Conservation (phyloP, 345 rosid species). For the Turnera subulata region DNA sequence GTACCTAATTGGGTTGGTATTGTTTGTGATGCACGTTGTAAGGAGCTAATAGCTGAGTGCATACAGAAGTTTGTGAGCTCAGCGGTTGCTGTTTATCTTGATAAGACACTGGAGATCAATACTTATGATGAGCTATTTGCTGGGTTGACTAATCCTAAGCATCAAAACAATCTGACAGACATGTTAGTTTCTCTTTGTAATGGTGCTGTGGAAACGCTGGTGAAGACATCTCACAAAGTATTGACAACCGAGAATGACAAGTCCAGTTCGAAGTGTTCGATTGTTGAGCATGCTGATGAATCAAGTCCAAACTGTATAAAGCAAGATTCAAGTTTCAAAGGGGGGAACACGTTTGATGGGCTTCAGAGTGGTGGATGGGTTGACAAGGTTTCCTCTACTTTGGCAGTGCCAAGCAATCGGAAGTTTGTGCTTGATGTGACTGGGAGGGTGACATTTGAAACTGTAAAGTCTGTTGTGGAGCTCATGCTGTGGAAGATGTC, state of each 20-base stretch:
- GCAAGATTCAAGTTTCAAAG: conserved; percentile 20
- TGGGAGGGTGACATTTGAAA: conserved; percentile 81
- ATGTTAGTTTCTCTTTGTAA: conserved; percentile 74
- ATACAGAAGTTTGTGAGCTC: conserved; percentile 80
- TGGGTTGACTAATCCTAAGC: conserved; percentile 84
- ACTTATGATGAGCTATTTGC: conserved; percentile 71
- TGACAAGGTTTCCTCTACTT: conserved; percentile 45
- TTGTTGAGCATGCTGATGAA: conserved; percentile 29
- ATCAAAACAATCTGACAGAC: conserved; percentile 56
- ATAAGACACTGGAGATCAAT: conserved; percentile 80
- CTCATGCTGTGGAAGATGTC: conserved; percentile 57
- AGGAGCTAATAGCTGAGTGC: conserved; percentile 69
- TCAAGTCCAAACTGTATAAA: conserved; percentile 12
- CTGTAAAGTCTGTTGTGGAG: conserved; percentile 56
- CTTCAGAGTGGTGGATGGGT: conserved; percentile 47
- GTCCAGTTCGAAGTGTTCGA: conserved; percentile 20
- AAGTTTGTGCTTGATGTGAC: conserved; percentile 85
- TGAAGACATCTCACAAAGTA: conserved; percentile 74
- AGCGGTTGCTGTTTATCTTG: conserved; percentile 78
- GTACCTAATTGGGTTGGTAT: conserved; percentile 53
- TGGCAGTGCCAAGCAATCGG: conserved; percentile 70
- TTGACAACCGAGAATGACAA: conserved; percentile 35
- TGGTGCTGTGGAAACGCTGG: conserved; percentile 70
- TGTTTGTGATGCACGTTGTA: conserved; percentile 51
- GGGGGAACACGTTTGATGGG: conserved; percentile 28